A percentile compares a stretch with the other conserved stretches of the same genome.
phyloP scores from a whole-genome alignment of 345 rosid species.

The Melastoma malabathricum region DNA sequence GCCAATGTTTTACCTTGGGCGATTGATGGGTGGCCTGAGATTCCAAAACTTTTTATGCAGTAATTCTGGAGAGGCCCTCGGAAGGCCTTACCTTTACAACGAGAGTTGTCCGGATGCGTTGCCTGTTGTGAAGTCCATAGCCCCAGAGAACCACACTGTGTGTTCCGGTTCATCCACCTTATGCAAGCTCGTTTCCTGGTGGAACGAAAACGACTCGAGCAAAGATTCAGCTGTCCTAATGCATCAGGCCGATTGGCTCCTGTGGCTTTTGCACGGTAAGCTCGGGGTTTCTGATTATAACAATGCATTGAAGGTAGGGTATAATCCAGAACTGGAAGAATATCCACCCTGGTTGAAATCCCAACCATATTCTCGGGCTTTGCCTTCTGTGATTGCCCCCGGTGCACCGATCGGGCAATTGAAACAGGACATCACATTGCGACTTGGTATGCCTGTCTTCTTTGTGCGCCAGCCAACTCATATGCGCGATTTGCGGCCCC shows the following conservation, averaged over 20 bases:
- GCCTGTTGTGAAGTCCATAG: constrained; percentile 54
- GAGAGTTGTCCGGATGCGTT: constrained; percentile 75
- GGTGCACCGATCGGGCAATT: constrained; percentile 55
- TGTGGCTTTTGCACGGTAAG: constrained; percentile 84
- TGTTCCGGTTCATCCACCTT: constrained; percentile 80
- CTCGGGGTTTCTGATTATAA: constrained; percentile 92
- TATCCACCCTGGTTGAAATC: constrained; percentile 78
- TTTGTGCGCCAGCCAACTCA: no score
- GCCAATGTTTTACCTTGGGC: background rate
- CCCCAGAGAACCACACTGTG: constrained; percentile 82
- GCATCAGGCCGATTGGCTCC: constrained; percentile 96
- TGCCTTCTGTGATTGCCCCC: constrained; percentile 69
- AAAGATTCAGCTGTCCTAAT: constrained; percentile 44
- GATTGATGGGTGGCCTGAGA: background rate
- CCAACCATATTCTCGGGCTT: constrained; percentile 63
- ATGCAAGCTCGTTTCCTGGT: constrained; percentile 92
- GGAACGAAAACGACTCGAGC: constrained; percentile 32
- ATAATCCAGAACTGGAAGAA: constrained; percentile 77
- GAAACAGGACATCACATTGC: constrained; percentile 39
- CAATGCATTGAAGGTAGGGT: constrained; percentile 90
- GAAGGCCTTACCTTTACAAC: constrained; percentile 67
- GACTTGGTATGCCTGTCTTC: constrained; percentile 30
- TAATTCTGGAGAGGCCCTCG: constrained; percentile 47
- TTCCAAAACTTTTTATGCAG: constrained; percentile 24
- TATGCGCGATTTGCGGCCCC: background rate